Conservation (phyloP, 2,329 filamentous ascomycete genomes). For the Xylariaceae sp. region DNA sequence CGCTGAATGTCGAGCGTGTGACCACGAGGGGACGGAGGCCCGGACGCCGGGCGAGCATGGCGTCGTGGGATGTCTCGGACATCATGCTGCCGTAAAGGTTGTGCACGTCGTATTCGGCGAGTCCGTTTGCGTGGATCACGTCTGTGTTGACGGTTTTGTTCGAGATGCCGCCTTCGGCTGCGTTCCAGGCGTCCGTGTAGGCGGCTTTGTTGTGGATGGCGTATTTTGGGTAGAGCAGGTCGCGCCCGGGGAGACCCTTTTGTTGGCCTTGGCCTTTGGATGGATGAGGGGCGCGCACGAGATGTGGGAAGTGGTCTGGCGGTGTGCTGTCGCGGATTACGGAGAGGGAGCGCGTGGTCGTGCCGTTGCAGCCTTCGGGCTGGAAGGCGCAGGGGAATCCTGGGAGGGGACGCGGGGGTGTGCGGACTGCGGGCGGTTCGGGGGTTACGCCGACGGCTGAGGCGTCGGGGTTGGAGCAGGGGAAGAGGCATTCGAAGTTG, state of each 20-base stretch:
- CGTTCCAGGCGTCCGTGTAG: slow-evolving; percentile 37
- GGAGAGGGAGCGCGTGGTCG: slow-evolving; percentile 20
- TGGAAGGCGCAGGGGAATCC: slow-evolving; percentile 67
- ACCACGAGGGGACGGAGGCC: slow-evolving; percentile 63
- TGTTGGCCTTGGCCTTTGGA: background rate
- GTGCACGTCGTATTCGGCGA: slow-evolving; percentile 68
- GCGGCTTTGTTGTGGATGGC: slow-evolving; percentile 59
- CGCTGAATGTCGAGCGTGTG: slow-evolving; percentile 70
- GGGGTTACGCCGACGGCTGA: slow-evolving; percentile 50
- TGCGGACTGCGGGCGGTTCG: slow-evolving; percentile 55
- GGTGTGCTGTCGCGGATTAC: slow-evolving; percentile 5
- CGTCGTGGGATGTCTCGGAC: slow-evolving; percentile 57
- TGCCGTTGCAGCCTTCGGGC: slow-evolving; percentile 42
- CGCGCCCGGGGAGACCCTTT: slow-evolving; percentile 33
- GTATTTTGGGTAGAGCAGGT: slow-evolving; percentile 61
- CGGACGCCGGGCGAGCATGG: slow-evolving; percentile 63
- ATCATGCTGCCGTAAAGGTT: slow-evolving; percentile 76
- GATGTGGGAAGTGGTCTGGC: background rate
- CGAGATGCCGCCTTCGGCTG: slow-evolving; percentile 42
- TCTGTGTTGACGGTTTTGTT: slow-evolving; percentile 62
- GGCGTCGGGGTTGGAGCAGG: slow-evolving; percentile 46
- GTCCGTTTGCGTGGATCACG: slow-evolving; percentile 61
- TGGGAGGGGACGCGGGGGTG: slow-evolving; percentile 58
- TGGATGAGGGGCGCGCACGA: background rate
- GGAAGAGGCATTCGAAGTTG: slow-evolving; percentile 46